A percentile compares a stretch with the other conserved stretches of the same genome.
Conservation (phyloP, 2,329 filamentous ascomycete genomes). For the Talaromyces funiculosus region DNA sequence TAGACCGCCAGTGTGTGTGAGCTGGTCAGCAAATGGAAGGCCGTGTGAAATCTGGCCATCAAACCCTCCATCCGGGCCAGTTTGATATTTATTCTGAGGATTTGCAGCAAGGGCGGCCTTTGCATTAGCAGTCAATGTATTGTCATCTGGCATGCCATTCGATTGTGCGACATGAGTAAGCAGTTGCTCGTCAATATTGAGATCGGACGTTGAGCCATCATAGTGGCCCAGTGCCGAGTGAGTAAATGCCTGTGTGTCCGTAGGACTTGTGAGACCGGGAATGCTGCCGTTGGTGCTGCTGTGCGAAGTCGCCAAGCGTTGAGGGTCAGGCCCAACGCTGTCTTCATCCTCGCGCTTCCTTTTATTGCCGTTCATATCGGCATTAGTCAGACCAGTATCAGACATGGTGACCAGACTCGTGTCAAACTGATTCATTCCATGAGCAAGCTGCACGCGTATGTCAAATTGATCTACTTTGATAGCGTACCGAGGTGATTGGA, state of each 20-base stretch:
- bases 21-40: conserved; percentile 36
- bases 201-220: conserved; percentile 30
- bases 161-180: conserved; percentile 48
- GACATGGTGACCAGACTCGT: conserved; percentile 27
- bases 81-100: conserved; percentile 40
- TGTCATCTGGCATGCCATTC: conserved; percentile 49
- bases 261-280: conserved; percentile 19
- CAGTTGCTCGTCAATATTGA: conserved; percentile 41
- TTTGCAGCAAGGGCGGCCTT: conserved; percentile 44
- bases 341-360: conserved; percentile 38
- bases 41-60: conserved; percentile 33
- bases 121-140: conserved; percentile 37
- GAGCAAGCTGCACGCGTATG: neutral
- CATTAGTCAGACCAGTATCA: conserved; percentile 32
- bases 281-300: conserved; percentile 35
- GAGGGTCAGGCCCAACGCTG: conserved; percentile 34
- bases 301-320: conserved; percentile 35
- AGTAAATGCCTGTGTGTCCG: conserved; percentile 31
- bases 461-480: neutral
- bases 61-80: conserved; percentile 36
- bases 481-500: conserved; percentile 7
- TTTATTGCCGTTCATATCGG: conserved; percentile 32
- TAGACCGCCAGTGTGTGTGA: conserved; percentile 25
- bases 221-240: conserved; percentile 32
- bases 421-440: conserved; percentile 3